Evolutionary conservation across 495 filamentous ascomycete genomes (phyloP).

Genomic region (Massariosphaeria phaeospora): DNA sequence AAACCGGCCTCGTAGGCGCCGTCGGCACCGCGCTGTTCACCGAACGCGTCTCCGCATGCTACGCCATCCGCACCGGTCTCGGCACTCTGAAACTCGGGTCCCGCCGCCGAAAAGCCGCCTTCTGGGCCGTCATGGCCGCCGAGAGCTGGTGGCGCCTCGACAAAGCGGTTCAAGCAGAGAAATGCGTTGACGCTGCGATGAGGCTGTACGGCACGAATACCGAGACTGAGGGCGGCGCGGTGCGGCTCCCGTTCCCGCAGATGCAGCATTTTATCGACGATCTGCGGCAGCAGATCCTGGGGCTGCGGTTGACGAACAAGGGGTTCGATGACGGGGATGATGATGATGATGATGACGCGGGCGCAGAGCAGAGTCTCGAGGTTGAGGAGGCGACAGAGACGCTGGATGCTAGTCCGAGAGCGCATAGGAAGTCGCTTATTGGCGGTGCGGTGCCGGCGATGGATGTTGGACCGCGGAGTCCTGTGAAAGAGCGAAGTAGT

Average conservation of each 20-base stretch:
- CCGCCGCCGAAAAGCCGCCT: constrained; percentile 73
- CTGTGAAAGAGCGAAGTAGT: constrained; percentile 9
- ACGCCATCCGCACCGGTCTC: constrained; percentile 62
- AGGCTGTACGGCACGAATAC: constrained; percentile 56
- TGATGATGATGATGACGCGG: constrained; percentile 21
- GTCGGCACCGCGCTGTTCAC: constrained; percentile 73
- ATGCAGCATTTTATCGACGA: constrained; percentile 57
- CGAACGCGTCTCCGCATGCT: constrained; percentile 80
- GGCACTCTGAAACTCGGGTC: constrained; percentile 62
- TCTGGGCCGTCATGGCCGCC: constrained; percentile 82
- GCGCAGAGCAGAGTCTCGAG: constrained; percentile 27
- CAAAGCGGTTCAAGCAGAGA: constrained; percentile 64
- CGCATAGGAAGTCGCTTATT: constrained; percentile 37
- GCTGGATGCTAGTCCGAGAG: constrained; percentile 21
- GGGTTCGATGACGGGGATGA: constrained; percentile 10
- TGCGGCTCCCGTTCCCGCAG: constrained; percentile 52
- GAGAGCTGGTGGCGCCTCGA: constrained; percentile 73
- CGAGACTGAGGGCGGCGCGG: not conserved
- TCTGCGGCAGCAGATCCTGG: constrained; percentile 41
- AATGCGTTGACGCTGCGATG: constrained; percentile 67
- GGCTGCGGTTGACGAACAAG: not conserved
- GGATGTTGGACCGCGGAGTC: constrained; percentile 26
- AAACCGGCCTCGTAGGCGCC: constrained; percentile 65
- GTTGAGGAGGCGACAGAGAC: constrained; percentile 33
- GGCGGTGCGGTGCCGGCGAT: constrained; percentile 24